Conservation (phyloP, 805 yeast genomes). For the Saccharomycopsis fodiens region DNA sequence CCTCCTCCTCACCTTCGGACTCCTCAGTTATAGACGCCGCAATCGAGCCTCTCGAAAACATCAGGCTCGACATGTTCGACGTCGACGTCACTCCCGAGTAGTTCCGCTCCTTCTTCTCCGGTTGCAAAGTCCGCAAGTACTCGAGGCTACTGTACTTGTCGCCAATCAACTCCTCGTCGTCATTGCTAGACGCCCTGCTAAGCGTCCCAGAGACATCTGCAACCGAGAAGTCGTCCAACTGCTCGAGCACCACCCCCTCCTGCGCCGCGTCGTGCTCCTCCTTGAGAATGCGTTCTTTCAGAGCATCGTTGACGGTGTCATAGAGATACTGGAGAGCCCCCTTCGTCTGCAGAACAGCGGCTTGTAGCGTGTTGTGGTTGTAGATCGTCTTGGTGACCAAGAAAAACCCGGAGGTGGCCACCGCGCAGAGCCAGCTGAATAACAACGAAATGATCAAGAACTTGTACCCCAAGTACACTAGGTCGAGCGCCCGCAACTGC, state of each 20-base stretch:
- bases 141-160: slow-evolving; percentile 15
- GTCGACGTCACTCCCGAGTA: background rate
- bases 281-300: background rate
- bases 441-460: slow-evolving; percentile 8
- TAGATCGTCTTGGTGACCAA: slow-evolving; percentile 1
- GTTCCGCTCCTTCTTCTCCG: background rate
- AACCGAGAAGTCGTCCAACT: background rate
- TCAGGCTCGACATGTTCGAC: background rate
- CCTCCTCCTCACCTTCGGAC: background rate
- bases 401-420: slow-evolving; percentile 1
- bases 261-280: background rate
- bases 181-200: slow-evolving; percentile 1
- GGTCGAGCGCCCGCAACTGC: background rate
- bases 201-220: no score
- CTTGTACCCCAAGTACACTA: slow-evolving; percentile 9
- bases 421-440: slow-evolving; percentile 3
- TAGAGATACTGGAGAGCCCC: background rate
- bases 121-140: slow-evolving; percentile 6
- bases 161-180: slow-evolving; percentile 16
- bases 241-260: background rate
- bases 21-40: slow-evolving; percentile 1
- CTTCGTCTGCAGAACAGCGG: background rate
- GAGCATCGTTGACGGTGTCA: background rate
- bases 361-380: background rate
- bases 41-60: slow-evolving; percentile 4